Base-by-base conservation (phyloP, 2,329 filamentous ascomycete genomes). In the Lasiodiplodia sp. region DNA sequence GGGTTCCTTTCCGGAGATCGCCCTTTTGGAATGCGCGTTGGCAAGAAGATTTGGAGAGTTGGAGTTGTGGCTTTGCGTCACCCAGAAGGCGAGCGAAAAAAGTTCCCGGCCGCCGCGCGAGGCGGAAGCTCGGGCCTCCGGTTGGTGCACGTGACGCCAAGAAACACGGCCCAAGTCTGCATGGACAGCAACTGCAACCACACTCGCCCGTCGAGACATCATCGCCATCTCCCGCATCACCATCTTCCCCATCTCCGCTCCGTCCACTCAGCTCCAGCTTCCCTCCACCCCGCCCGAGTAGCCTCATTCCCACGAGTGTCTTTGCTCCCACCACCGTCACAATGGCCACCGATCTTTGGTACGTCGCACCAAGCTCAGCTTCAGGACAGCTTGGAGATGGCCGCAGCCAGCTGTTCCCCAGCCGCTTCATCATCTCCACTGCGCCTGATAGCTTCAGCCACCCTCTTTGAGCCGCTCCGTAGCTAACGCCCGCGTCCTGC, bases 341-440 rank as follows among this genome's bases (percentile, higher is more conserved):
- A 79, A 95, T 96, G 92, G 83, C 89, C 81, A 85, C 91, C 78
- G 92, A 94, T 86, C 87, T 91, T 81, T 96, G 92, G 92, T 96
- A 87, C 85, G 91, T 89, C 79, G 51, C 69, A 73, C 72, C 75
- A 66, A 68, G 75, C 75, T 78, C 47, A 49, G 67, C 67, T 64
- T 65, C 60, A 55, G 67, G 67, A 68, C 58, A 68, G 67, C 67
- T 68, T 68, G 67, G 31, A 49, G 52, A 53, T 57, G 51, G 31
- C 40, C 52, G 53, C 38, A n/a, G 51, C 51, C 16, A 7, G 47
- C 49, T 37, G 52, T 28, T 10, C 23, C 57, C 52, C 34, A 40
- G 64, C 68, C 66, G 66, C 63, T 71, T 58, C 51, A 64, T 65
- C 58, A 52, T 44, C 51, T 34, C 31, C 12, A 2, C 47, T 66